phyloP scores from a whole-genome alignment of 2,329 filamentous ascomycete genomes.

The Botryotinia narcissicola region DNA sequence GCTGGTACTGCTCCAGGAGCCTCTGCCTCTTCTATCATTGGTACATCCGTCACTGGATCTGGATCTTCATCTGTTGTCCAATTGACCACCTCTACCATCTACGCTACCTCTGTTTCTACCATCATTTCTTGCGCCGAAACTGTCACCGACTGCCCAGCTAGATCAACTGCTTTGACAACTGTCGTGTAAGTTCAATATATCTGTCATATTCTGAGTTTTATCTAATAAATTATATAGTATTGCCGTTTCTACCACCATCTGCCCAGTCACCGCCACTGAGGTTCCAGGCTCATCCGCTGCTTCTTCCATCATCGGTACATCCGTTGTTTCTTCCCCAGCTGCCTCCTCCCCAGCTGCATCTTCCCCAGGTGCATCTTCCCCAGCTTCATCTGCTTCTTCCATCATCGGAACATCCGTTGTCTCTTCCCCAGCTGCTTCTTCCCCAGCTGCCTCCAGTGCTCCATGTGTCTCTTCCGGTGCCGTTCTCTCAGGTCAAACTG shows the following conservation, averaged over 20 bases:
- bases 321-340: neutral
- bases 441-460: neutral
- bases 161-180: slow-evolving; percentile 41
- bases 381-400: neutral
- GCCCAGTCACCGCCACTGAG: slow-evolving; percentile 26
- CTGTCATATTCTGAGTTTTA: neutral
- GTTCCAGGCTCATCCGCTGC: slow-evolving; percentile 1
- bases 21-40: slow-evolving; percentile 7
- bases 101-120: slow-evolving; percentile 50
- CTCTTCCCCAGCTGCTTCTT: neutral
- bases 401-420: neutral
- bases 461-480: neutral
- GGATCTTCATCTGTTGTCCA: slow-evolving; percentile 6
- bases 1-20: neutral
- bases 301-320: neutral
- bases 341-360: neutral
- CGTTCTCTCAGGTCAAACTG: neutral
- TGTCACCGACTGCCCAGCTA: slow-evolving; percentile 52
- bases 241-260: slow-evolving; percentile 45
- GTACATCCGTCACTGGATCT: neutral
- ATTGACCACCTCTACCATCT: slow-evolving; percentile 46
- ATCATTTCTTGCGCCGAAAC: slow-evolving; percentile 50
- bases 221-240: slow-evolving; percentile 30
- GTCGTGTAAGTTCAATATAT: slow-evolving; percentile 32
- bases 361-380: neutral